A percentile compares a stretch with the other conserved stretches of the same genome.
Evolutionary conservation across 108 stramenopile species (phyloP).

Genomic region (Aurantiochytrium sp.): DNA sequence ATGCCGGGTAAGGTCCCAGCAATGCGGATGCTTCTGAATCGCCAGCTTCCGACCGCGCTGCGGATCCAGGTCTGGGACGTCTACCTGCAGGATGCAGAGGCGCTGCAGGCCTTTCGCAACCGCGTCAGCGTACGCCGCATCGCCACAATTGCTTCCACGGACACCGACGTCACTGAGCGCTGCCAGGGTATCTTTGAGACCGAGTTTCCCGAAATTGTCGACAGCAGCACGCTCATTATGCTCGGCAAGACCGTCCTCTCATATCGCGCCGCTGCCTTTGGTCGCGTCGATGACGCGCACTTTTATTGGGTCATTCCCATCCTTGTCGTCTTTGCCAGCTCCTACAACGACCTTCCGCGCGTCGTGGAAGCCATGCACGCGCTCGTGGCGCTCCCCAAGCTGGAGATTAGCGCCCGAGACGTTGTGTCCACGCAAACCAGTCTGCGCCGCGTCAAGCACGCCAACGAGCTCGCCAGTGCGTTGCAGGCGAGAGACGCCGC

Average conservation of each 20-base stretch:
- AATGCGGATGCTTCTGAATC: slow-evolving; percentile 15
- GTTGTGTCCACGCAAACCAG: neutral
- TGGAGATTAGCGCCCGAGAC: neutral
- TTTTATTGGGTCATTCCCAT: neutral
- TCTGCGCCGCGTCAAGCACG: neutral
- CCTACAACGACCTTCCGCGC: neutral
- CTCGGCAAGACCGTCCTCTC: slow-evolving; percentile 13
- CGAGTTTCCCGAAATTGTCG: neutral
- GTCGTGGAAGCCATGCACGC: slow-evolving; percentile 10
- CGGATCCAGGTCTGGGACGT: neutral
- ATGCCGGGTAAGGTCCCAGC: neutral
- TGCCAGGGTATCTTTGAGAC: neutral
- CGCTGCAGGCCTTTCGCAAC: neutral
- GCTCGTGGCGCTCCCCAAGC: neutral
- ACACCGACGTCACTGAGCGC: neutral
- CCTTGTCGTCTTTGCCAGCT: neutral
- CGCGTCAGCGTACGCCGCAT: neutral
- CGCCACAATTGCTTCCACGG: neutral
- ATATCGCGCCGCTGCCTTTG: neutral
- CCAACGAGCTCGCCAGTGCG: neutral
- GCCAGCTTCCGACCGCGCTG: neutral
- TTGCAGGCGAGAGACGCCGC: neutral
- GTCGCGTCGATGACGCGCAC: neutral
- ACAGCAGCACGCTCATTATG: neutral
- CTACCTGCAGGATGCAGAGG: slow-evolving; percentile 16